Evolutionary conservation across 306 rosid genomes (phyloP).

Genomic region (Pterocarpus macrocarpus): DNA sequence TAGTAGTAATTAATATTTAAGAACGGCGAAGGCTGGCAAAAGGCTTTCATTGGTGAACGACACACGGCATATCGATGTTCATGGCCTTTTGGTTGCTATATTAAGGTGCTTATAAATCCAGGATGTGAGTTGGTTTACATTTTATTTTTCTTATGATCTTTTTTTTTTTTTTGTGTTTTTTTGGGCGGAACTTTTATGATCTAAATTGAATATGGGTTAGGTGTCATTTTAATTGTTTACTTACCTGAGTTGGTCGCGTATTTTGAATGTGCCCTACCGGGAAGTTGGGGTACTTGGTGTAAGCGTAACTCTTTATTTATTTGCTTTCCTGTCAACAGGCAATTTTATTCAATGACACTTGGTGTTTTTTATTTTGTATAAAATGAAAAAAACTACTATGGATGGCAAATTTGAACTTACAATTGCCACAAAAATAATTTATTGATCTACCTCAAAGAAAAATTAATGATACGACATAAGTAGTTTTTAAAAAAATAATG

Average conservation of each 20-base stretch:
- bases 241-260: slow-evolving; percentile 3
- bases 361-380: not conserved
- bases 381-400: not conserved
- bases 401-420: not conserved
- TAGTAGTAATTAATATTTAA: slow-evolving; percentile 4
- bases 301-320: not conserved
- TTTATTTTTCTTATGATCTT: not conserved
- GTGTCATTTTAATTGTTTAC: not conserved
- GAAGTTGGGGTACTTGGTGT: not conserved
- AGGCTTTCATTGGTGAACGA: not conserved
- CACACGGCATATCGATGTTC: slow-evolving; percentile 41
- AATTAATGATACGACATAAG: too few relatives aligned
- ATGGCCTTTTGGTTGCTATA: slow-evolving; percentile 22
- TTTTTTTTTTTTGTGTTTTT: too few relatives aligned
- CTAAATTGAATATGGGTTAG: not conserved
- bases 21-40: not conserved
- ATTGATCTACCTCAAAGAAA: not conserved
- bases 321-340: not conserved
- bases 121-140: slow-evolving; percentile 11
- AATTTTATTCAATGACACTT: slow-evolving; percentile 12
- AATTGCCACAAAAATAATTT: not conserved
- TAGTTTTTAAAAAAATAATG: too few relatives aligned
- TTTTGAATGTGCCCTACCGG: slow-evolving; percentile 5
- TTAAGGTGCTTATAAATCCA: slow-evolving; percentile 28
- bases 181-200: not conserved